A percentile compares a stretch with the other conserved stretches of the same genome.
phyloP scores from a whole-genome alignment of 108 stramenopile species.

The Chaetoceros tenuissimus region DNA sequence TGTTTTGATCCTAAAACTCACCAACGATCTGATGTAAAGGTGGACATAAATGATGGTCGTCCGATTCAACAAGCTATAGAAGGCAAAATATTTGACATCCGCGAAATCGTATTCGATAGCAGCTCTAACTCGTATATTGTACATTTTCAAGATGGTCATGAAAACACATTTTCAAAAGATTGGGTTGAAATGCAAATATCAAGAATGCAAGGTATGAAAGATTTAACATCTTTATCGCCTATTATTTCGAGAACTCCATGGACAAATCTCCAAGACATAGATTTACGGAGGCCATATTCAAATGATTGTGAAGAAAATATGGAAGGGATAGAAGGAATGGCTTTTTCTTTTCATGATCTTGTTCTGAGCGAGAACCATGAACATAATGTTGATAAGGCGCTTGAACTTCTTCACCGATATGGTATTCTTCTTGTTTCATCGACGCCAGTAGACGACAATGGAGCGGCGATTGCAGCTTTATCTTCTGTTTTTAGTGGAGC shows the following conservation, averaged over 20 bases:
- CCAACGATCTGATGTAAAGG: constrained; percentile 59
- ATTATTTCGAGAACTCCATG: constrained; percentile 5
- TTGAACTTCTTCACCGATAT: constrained; percentile 54
- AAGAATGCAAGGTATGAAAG: constrained; percentile 13
- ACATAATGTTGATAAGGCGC: constrained; percentile 20
- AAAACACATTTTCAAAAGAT: constrained; percentile 16
- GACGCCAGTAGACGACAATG: constrained; percentile 43
- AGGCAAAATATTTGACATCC: neutral
- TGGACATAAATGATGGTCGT: constrained; percentile 44
- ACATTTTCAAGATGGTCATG: constrained; percentile 30
- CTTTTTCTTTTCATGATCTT: constrained; percentile 42
- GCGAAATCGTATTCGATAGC: constrained; percentile 4
- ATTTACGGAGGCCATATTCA: constrained; percentile 46
- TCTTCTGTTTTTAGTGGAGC: constrained; percentile 47
- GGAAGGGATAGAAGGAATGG: constrained; percentile 30
- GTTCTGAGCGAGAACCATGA: constrained; percentile 12
- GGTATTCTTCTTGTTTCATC: constrained; percentile 61
- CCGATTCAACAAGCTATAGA: constrained; percentile 12
- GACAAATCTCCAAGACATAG: constrained; percentile 1
- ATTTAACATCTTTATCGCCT: neutral
- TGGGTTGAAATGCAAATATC: constrained; percentile 32
- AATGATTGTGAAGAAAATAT: constrained; percentile 44
- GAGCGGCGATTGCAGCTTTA: constrained; percentile 33
- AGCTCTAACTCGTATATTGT: constrained; percentile 15
- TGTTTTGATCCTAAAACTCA: constrained; percentile 33